Percentiles rank a stretch among this genome's conserved stretches.
These are phyloP conservation scores for Hypoxylon trugodes DNA, from an alignment of 495 filamentous ascomycete species.

Conservation along the genomic window DNA sequence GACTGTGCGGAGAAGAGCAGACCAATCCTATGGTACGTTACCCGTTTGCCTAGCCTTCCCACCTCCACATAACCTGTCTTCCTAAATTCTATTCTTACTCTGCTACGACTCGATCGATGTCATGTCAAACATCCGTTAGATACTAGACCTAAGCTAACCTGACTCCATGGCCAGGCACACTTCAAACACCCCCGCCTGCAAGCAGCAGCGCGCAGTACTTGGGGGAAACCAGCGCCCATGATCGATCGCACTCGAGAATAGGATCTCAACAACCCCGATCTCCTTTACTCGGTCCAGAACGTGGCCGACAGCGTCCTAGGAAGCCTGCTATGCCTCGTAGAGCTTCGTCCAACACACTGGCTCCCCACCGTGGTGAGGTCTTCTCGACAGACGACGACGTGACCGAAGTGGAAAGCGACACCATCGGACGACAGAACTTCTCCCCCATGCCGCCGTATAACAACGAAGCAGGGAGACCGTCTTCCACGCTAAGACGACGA, in stretches of 20 bases:
- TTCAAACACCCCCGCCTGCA: constrained; percentile 44
- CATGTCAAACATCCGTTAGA: constrained; percentile 5
- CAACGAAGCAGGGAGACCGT: constrained; percentile 37
- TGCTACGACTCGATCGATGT: constrained; percentile 14
- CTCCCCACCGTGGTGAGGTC: constrained; percentile 81
- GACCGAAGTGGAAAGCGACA: constrained; percentile 77
- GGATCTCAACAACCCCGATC: constrained; percentile 48
- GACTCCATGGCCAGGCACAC: constrained; percentile 43
- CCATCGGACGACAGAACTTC: constrained; percentile 42
- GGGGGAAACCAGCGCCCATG: constrained; percentile 43
- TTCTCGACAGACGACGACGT: constrained; percentile 95
- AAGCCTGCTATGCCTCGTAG: constrained; percentile 77
- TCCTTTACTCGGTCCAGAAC: constrained; percentile 65
- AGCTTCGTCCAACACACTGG: constrained; percentile 74
- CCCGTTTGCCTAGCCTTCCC: constrained; percentile 11
- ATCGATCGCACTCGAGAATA: constrained; percentile 45
- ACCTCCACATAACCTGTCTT: constrained; percentile 14
- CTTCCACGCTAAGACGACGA: constrained; percentile 76
- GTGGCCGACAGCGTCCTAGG: constrained; percentile 65
- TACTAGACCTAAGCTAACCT: constrained; percentile 28
- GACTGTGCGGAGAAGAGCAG: constrained; percentile 57
- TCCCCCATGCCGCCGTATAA: constrained; percentile 41
- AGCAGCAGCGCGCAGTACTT: constrained; percentile 30
- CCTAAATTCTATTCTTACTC: constrained; percentile 23
- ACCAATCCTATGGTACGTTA: constrained; percentile 55